Base-by-base conservation (phyloP, 169 alveolate species). In the Plasmodium chabaudi region DNA sequence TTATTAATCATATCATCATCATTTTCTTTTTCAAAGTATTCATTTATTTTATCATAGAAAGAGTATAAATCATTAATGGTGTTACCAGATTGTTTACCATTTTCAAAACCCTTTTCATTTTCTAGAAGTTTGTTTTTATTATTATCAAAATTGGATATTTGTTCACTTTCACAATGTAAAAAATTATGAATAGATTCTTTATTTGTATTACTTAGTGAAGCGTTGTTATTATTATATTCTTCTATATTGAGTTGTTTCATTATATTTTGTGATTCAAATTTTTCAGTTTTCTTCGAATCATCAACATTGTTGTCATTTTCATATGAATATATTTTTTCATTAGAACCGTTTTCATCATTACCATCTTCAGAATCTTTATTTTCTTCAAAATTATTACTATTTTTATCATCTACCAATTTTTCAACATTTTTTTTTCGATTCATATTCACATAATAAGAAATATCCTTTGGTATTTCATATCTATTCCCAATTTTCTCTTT, bases 391-490 rank as follows among this genome's bases (percentile, higher is more conserved):
- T 34, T 34, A 34, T 34, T 2, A 34, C 7, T 34, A 49, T 61
- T 25, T 3, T 39, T 56, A 51, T 9, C 9, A 65, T 9, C 15
- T 65, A 39, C 12, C 19, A 53, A 23, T 17, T 39, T 19, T 19
- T 60, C 46, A 4, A 53, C 72, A 25, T 67, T 79, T 65, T 49
- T 64, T 60, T 47, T 79, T 79, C 68, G 89, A 56, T 79, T 67
- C 23, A 27, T 68, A 53, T 79, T 72, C 47, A 55, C 89, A 55
- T 79, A 79, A 59, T 79, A 79, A 46, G 89, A 79, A 46, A 79
- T 79, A 53, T 79, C 82, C 64, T 79, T 79, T 55, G 89, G 89
- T 79, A 79, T 65, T 65, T 79, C 89, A 79, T 79, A 79, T 17
- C 89, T 67, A 55, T 67, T 60, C 56, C 27, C 23, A 55, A 67